These are phyloP conservation scores for Crepidotus variabilis DNA, from an alignment of 768 basidiomycete species.

Conservation along the genomic window DNA sequence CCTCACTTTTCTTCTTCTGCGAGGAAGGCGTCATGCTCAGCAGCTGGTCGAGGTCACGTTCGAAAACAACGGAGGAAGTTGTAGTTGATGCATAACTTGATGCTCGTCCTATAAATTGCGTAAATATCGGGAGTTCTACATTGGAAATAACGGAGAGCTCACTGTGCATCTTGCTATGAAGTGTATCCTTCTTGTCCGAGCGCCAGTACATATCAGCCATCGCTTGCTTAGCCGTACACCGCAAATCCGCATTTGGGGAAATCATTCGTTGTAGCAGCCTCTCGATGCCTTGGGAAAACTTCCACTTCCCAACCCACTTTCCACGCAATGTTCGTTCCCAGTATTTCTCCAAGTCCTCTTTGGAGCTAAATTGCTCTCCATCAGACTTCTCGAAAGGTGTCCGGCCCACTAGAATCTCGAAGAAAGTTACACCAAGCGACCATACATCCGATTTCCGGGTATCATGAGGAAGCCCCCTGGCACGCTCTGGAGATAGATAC, in stretches of 20 bases:
- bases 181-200: conserved; percentile 19
- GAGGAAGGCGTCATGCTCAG: conserved; percentile 30
- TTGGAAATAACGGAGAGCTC: background rate
- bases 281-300: conserved; percentile 62
- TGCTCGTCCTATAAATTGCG: conserved; percentile 34
- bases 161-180: background rate
- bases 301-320: conserved; percentile 84
- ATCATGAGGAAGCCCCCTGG: conserved; percentile 85
- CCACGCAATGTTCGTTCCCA: conserved; percentile 82
- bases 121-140: too few species aligned
- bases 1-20: conserved; percentile 19
- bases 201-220: conserved; percentile 70
- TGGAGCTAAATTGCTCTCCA: conserved; percentile 71
- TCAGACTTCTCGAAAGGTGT: conserved; percentile 89
- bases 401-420: conserved; percentile 88
- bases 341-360: conserved; percentile 82
- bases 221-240: conserved; percentile 65
- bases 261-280: conserved; percentile 74
- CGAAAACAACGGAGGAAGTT: conserved; percentile 39
- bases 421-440: conserved; percentile 88
- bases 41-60: conserved; percentile 43
- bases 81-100: conserved; percentile 44
- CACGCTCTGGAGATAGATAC: conserved; percentile 93
- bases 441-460: conserved; percentile 89
- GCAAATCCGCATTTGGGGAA: conserved; percentile 74